Evolutionary conservation across 1,139 yeast species (phyloP).

Genomic region (Suhomyces guaymorum): DNA sequence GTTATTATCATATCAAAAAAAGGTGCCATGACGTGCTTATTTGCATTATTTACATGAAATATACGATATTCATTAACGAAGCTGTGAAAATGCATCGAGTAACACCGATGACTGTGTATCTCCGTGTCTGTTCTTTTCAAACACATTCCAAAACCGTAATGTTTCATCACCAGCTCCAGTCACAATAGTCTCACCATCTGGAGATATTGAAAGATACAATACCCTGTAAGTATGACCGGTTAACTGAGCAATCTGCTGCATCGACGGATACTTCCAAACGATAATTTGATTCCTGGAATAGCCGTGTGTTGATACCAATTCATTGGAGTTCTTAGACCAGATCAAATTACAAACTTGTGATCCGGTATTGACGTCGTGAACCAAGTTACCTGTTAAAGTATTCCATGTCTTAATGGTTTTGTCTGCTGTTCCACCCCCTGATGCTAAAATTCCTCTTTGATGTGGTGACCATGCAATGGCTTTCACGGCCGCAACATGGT

Average conservation of each 20-base stretch:
- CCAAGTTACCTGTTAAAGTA: conserved; percentile 71
- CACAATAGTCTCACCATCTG: conserved; percentile 96
- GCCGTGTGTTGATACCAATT: conserved; percentile 93
- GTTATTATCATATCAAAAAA: too few species aligned
- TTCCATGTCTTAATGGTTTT: conserved; percentile 91
- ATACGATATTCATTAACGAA: conserved; percentile 43
- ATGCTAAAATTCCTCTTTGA: conserved; percentile 87
- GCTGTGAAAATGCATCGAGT: conserved; percentile 76
- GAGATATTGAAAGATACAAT: conserved; percentile 84
- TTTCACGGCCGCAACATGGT: conserved; percentile 93
- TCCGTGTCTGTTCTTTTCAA: conserved; percentile 68
- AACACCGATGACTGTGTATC: conserved; percentile 63
- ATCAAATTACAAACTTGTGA: conserved; percentile 93
- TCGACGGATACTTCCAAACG: conserved; percentile 91
- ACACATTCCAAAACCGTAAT: conserved; percentile 87
- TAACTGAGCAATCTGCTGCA: conserved; percentile 90
- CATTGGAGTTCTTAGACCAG: conserved; percentile 93
- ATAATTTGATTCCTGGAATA: conserved; percentile 88
- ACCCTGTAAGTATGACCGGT: conserved; percentile 96
- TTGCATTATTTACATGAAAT: conserved; percentile 6
- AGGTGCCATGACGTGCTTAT: too few species aligned
- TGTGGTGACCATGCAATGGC: conserved; percentile 99
- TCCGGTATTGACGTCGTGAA: conserved; percentile 86
- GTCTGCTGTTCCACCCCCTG: conserved; percentile 98
- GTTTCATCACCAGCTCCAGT: conserved; percentile 99